Base-by-base conservation (phyloP, 768 basidiomycete genomes). In the Tricholoma sp. region DNA sequence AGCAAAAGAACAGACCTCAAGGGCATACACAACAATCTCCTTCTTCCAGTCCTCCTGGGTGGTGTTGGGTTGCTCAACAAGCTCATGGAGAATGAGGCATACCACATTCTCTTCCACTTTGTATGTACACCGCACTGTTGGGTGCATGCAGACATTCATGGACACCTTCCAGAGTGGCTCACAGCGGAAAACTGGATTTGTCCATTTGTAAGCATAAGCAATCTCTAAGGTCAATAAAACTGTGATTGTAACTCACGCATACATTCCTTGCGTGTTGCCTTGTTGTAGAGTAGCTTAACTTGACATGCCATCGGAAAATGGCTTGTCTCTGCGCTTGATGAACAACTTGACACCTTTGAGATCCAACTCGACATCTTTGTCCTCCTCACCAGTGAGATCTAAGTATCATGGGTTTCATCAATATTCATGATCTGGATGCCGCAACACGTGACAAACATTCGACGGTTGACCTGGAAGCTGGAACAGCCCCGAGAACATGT, bases 341-440 rank as follows among this genome's bases (percentile, higher is more conserved):
- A 79, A 87, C 19, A 88, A 73, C 63, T 82, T 85, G 37, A 79
- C 79, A 39, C 83, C 81, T 60, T 82, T 85, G 57, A 85, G 72
- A 60, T 86, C 85, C 49, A 79, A 66, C 59, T 74, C 68, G 10
- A 82, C 74, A 8, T 76, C 72, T 67, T 89, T 86, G 49, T 80
- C 76, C 65, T 89, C 86, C 63, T 89, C 86, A 9, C 86, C 86
- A 1, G 85, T 88, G 32, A 77, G 22, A 63, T 69, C 80, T 81
- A 57, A 43, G 37, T 16, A 16, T 6, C 21, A 50, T 62, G 14
- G 63, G 61, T 60, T 57, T 66, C 59, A 11, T 57, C 52, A 37
- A 50, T 59, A 49, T 8, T 49, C 27, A 14, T 12, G 54, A 34
- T 24, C 55, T 57, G 7, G 56, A 60, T 31, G 57, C 31, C 52